Evolutionary conservation across 2,329 filamentous ascomycete species (phyloP).

Genomic region (Sporothrix phasma): DNA sequence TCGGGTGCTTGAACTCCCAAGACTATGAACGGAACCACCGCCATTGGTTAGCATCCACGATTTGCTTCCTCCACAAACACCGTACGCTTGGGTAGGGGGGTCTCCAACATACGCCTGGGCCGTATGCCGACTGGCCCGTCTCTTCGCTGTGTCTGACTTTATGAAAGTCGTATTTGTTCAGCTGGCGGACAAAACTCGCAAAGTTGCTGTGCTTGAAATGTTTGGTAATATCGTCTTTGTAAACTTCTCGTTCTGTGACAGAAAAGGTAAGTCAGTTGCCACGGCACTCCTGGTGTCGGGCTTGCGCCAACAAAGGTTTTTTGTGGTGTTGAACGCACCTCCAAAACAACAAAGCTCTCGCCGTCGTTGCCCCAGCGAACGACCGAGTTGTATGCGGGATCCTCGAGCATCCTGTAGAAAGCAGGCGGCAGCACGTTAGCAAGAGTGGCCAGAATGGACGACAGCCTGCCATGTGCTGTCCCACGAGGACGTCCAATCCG

Average conservation of each 20-base stretch:
- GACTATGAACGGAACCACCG: slow-evolving; percentile 39
- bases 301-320: background rate
- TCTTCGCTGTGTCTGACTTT: slow-evolving; percentile 92
- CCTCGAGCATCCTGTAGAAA: slow-evolving; percentile 79
- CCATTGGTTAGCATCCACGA: background rate
- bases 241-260: slow-evolving; percentile 82
- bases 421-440: background rate
- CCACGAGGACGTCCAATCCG: background rate
- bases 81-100: background rate
- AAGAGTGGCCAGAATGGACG: background rate
- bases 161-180: slow-evolving; percentile 57
- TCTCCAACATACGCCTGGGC: slow-evolving; percentile 51
- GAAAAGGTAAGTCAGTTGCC: slow-evolving; percentile 15
- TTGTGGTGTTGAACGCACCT: slow-evolving; percentile 50
- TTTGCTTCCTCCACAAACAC: no score
- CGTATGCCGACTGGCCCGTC: slow-evolving; percentile 70
- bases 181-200: slow-evolving; percentile 85
- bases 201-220: slow-evolving; percentile 99
- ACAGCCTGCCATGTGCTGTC: background rate
- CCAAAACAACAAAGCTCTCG: slow-evolving; percentile 92
- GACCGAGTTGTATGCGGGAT: slow-evolving; percentile 82
- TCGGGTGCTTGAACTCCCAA: slow-evolving; percentile 98
- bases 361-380: slow-evolving; percentile 93
- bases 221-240: slow-evolving; percentile 95
- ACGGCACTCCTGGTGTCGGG: background rate